Evolutionary conservation across 2,329 filamentous ascomycete species (phyloP).

Genomic region (Aspergillus sp.): DNA sequence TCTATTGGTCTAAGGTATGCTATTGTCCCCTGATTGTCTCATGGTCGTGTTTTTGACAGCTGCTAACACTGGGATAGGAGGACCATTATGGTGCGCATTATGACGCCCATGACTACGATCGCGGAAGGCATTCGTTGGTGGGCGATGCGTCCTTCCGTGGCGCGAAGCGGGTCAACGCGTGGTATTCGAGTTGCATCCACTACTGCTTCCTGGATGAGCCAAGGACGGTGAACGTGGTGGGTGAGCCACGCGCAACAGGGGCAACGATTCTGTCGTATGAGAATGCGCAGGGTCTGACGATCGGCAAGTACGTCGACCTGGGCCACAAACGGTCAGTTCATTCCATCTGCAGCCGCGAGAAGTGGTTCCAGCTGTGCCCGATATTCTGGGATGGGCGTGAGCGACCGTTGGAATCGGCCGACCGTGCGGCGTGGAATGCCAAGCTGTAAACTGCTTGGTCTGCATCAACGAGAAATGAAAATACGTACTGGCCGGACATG

Average conservation of each 20-base stretch:
- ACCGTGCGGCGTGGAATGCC: slow-evolving; percentile 51
- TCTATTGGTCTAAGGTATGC: slow-evolving; percentile 72
- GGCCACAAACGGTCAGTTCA: slow-evolving; percentile 72
- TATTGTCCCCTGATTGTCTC: too few species aligned
- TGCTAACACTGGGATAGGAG: slow-evolving; percentile 45
- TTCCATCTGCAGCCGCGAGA: slow-evolving; percentile 64
- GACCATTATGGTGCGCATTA: slow-evolving; percentile 63
- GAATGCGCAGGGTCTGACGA: slow-evolving; percentile 69
- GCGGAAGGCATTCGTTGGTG: slow-evolving; percentile 62
- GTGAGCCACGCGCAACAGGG: slow-evolving; percentile 72
- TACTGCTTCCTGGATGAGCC: slow-evolving; percentile 63
- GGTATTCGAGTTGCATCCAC: slow-evolving; percentile 61
- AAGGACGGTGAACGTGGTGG: slow-evolving; percentile 56
- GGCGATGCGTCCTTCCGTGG: slow-evolving; percentile 59
- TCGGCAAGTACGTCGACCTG: slow-evolving; percentile 72
- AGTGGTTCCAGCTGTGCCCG: slow-evolving; percentile 66
- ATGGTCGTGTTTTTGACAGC: too few species aligned
- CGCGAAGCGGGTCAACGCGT: slow-evolving; percentile 58
- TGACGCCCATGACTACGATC: slow-evolving; percentile 58
- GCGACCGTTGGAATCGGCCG: slow-evolving; percentile 47
- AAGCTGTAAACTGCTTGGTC: slow-evolving; percentile 38
- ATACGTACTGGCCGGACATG: background rate
- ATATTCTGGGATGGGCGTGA: slow-evolving; percentile 53
- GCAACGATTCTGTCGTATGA: slow-evolving; percentile 73
- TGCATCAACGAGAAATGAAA: too few species aligned